These are phyloP conservation scores for Cladosporium cucumerinum DNA, from an alignment of 2,329 filamentous ascomycete genomes.

Conservation along the genomic window DNA sequence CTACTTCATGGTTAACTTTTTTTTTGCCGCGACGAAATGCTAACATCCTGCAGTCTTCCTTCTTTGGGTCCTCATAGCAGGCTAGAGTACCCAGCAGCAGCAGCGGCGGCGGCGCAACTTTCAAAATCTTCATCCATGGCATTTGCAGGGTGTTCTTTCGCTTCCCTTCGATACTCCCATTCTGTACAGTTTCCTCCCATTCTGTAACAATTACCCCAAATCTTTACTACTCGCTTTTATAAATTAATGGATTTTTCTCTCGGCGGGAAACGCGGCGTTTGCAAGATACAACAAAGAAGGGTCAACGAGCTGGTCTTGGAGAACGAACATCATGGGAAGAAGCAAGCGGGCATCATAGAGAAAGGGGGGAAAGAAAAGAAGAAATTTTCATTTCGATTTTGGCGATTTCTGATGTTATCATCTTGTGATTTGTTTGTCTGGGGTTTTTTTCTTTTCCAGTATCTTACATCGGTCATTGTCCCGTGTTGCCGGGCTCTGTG, in stretches of 20 bases:
- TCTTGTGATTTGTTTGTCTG: neutral
- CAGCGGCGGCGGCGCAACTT: neutral
- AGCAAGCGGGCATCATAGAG: neutral
- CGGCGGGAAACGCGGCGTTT: neutral
- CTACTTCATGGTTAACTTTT: neutral
- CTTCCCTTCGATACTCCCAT: neutral
- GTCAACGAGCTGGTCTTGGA: neutral
- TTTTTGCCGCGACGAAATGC: neutral
- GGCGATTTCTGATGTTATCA: neutral
- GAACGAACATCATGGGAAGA: neutral
- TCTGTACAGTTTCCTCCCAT: neutral
- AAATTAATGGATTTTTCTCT: neutral
- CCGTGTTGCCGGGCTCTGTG: neutral
- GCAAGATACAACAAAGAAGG: neutral
- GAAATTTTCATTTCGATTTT: neutral
- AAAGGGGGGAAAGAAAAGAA: neutral
- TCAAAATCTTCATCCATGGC: neutral
- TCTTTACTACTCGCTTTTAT: neutral
- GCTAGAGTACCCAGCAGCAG: constrained; percentile 8
- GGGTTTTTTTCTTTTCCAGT: neutral
- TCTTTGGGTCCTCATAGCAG: constrained; percentile 24
- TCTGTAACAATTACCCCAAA: neutral
- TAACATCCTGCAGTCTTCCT: constrained; percentile 30
- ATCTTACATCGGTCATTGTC: too few relatives aligned
- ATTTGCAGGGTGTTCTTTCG: neutral